phyloP scores from a whole-genome alignment of 805 yeast genomes.

The Nakazawaea wickerhamii region DNA sequence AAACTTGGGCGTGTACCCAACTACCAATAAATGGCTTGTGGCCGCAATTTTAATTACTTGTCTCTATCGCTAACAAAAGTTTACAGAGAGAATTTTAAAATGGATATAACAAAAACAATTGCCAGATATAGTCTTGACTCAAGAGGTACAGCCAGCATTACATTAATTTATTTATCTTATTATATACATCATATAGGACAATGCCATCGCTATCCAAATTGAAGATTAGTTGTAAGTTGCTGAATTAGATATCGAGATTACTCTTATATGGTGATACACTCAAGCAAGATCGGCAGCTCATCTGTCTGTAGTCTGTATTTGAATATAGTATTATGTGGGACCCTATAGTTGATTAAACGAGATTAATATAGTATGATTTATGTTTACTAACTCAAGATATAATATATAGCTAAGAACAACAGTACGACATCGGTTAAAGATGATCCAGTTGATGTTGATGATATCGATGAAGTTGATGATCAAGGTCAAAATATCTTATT shows the following conservation, averaged over 20 bases:
- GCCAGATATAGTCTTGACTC: no score
- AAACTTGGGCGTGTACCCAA: no score
- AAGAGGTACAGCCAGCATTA: no score
- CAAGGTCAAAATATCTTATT: conserved; percentile 82
- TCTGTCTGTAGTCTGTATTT: no score
- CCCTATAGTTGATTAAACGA: no score
- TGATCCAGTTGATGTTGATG: conserved; percentile 42
- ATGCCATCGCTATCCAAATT: conserved; percentile 14
- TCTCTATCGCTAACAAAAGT: no score
- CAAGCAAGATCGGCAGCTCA: no score
- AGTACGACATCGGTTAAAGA: neutral
- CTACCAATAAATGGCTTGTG: neutral
- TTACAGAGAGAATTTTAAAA: no score
- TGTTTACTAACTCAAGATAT: neutral
- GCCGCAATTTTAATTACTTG: no score
- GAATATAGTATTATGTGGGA: no score
- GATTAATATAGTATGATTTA: no score
- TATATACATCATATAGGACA: neutral
- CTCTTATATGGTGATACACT: no score
- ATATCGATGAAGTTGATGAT: conserved; percentile 87
- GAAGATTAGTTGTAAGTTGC: conserved; percentile 11
- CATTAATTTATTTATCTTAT: neutral
- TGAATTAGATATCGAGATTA: neutral
- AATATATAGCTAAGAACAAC: conserved; percentile 2
- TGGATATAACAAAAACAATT: neutral